These are phyloP conservation scores for Cryphonectria parasitica DNA, from an alignment of 2,329 filamentous ascomycete genomes.

Conservation along the genomic window DNA sequence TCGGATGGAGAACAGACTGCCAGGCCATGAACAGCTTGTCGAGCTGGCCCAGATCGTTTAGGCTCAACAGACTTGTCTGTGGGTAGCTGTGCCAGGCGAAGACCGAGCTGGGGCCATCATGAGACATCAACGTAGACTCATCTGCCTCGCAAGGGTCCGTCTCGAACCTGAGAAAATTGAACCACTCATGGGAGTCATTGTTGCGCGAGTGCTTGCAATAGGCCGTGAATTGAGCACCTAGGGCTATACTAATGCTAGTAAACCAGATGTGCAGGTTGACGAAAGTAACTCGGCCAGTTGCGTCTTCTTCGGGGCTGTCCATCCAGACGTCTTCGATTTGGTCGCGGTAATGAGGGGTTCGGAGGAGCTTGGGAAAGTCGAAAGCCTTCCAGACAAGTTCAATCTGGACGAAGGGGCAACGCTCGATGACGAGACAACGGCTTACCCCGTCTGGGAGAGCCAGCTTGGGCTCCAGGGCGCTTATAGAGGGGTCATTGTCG, in stretches of 20 bases:
- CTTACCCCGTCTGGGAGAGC: background rate
- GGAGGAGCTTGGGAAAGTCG: background rate
- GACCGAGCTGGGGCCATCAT: background rate
- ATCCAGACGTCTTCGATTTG: slow-evolving; percentile 27
- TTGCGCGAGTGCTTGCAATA: background rate
- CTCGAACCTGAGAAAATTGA: slow-evolving; percentile 2
- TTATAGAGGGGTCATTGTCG: background rate
- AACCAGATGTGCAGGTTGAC: slow-evolving; percentile 23
- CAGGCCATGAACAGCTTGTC: background rate
- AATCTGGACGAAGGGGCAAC: background rate
- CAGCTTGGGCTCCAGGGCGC: background rate
- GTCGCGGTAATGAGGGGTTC: slow-evolving; percentile 7
- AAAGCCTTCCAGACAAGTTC: slow-evolving; percentile 6
- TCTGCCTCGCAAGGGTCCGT: slow-evolving; percentile 16
- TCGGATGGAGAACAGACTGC: background rate
- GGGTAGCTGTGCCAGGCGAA: slow-evolving; percentile 14
- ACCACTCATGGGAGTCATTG: background rate
- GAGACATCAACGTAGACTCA: background rate
- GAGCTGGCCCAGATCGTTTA: background rate
- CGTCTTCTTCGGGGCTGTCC: background rate
- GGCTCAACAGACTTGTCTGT: background rate
- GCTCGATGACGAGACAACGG: slow-evolving; percentile 12
- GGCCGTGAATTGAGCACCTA: background rate
- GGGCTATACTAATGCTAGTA: slow-evolving; percentile 9
- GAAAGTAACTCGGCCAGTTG: background rate